Evolutionary conservation across 2,329 filamentous ascomycete species (phyloP).

Genomic region (Fusarium dimerum): DNA sequence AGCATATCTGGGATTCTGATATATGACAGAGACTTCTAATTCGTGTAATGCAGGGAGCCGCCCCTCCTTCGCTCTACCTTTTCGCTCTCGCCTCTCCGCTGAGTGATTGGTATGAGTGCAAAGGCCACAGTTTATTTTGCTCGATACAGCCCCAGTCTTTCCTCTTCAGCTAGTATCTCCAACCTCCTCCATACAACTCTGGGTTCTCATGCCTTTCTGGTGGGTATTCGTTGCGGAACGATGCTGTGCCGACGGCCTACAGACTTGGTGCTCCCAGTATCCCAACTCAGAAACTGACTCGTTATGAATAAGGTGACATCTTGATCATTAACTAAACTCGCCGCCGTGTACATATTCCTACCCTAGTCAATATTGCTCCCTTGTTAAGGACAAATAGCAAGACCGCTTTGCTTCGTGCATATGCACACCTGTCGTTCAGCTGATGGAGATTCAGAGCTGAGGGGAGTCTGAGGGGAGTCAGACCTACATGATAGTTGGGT

Average conservation of each 20-base stretch:
- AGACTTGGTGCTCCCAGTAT: no score
- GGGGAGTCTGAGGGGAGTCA: neutral
- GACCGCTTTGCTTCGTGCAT: neutral
- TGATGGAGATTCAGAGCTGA: neutral
- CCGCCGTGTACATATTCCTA: neutral
- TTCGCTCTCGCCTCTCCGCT: constrained; percentile 10
- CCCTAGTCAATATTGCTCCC: neutral
- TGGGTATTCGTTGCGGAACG: no score
- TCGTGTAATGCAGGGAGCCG: neutral
- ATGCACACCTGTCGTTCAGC: neutral
- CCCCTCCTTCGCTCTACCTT: neutral
- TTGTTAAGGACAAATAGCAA: neutral
- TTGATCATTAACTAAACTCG: no score
- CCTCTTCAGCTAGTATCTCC: no score
- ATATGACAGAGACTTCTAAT: constrained; percentile 17
- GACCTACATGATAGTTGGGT: neutral
- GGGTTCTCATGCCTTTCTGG: no score
- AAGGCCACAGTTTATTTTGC: no score
- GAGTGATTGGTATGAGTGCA: no score
- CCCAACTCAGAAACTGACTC: no score
- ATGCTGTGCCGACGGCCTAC: no score
- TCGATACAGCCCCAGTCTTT: no score
- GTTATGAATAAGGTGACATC: no score
- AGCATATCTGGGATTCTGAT: constrained; percentile 12
- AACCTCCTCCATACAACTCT: no score